These are phyloP conservation scores for Crithidia bombi DNA, from an alignment of 208 protist genomes.

Conservation along the genomic window DNA sequence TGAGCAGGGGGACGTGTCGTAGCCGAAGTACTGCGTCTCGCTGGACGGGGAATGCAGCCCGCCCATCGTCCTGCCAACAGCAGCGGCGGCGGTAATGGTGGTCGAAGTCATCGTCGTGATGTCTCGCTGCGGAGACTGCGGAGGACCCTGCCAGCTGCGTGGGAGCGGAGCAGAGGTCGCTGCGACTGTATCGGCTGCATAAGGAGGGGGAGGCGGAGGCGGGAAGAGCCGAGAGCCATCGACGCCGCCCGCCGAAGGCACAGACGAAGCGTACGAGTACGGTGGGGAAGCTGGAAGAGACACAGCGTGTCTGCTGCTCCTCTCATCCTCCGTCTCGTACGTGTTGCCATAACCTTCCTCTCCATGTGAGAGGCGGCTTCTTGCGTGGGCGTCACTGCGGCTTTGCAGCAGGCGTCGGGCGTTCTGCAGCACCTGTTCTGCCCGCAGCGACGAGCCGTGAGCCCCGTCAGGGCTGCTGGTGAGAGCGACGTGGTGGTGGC, in stretches of 20 bases:
- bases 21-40: slow-evolving; percentile 10
- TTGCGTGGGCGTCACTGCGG: not conserved
- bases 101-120: not conserved
- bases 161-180: not conserved
- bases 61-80: not conserved
- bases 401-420: slow-evolving; percentile 25
- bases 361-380: not conserved
- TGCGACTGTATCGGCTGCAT: not conserved
- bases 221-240: not conserved
- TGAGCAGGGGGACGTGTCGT: slow-evolving; percentile 30
- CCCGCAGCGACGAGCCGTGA: slow-evolving; percentile 11
- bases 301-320: too few relatives aligned
- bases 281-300: not conserved
- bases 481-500: too few relatives aligned
- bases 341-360: not conserved
- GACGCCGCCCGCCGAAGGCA: not conserved
- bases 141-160: too few relatives aligned
- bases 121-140: too few relatives aligned
- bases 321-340: not conserved
- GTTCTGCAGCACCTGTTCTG: slow-evolving; percentile 29
- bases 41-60: slow-evolving; percentile 1
- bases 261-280: not conserved
- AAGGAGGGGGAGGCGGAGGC: not conserved
- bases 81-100: not conserved
- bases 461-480: not conserved